Percentiles rank a stretch among this genome's conserved stretches.
These are phyloP conservation scores for Ramaria rubella DNA, from an alignment of 768 basidiomycete species.

Conservation along the genomic window DNA sequence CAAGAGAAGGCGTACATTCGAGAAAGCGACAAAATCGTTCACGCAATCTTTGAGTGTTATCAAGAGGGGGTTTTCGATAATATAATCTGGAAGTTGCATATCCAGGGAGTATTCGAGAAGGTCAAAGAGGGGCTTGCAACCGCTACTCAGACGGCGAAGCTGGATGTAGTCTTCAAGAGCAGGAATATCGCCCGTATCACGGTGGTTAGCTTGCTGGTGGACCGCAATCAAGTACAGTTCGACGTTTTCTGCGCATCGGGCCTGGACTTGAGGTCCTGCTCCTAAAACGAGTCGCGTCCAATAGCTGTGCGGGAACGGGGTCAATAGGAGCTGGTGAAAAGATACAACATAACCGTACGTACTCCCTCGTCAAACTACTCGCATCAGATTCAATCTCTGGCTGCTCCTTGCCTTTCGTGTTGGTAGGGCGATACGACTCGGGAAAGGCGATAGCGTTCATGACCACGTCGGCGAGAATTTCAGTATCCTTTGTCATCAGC, in stretches of 20 bases:
- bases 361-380: conserved; percentile 31
- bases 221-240: conserved; percentile 27
- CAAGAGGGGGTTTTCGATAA: no score
- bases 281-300: conserved; percentile 32
- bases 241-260: conserved; percentile 27
- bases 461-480: conserved; percentile 21
- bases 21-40: no score
- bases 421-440: conserved; percentile 19
- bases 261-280: conserved; percentile 33
- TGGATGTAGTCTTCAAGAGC: conserved; percentile 10
- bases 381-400: conserved; percentile 24
- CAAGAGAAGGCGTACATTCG: not conserved
- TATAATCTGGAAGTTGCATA: conserved; percentile 48
- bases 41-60: conserved; percentile 7
- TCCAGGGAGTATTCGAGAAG: conserved; percentile 48
- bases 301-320: conserved; percentile 22
- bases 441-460: conserved; percentile 25
- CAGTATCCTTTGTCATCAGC: conserved; percentile 14
- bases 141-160: conserved; percentile 31
- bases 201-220: conserved; percentile 26
- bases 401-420: conserved; percentile 16
- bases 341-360: conserved; percentile 1
- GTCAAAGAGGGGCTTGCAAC: no score
- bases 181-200: conserved; percentile 15
- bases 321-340: not conserved